phyloP scores from a whole-genome alignment of 2,329 filamentous ascomycete genomes.

The Alternaria gansuensis region DNA sequence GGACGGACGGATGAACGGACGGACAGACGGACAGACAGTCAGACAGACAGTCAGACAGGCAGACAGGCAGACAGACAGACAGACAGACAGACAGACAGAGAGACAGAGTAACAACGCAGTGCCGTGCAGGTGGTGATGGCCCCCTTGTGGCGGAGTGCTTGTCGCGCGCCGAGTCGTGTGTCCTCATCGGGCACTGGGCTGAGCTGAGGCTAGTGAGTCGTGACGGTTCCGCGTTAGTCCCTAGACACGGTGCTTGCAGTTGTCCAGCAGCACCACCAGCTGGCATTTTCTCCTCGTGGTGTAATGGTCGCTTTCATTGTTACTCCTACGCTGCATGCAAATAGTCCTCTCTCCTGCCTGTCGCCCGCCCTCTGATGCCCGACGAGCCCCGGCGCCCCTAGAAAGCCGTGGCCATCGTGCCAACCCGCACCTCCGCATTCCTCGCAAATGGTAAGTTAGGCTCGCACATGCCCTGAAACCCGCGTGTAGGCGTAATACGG shows the following conservation, averaged over 20 bases:
- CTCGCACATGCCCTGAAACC: neutral
- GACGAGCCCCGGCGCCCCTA: constrained; percentile 21
- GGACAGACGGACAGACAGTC: no score
- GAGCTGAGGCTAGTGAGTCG: constrained; percentile 8
- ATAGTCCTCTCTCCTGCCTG: constrained; percentile 13
- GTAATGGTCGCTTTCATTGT: constrained; percentile 22
- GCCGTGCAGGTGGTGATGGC: neutral
- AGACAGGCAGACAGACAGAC: no score
- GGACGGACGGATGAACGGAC: neutral
- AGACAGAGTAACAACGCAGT: neutral
- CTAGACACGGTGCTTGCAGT: constrained; percentile 12
- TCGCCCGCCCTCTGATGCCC: constrained; percentile 25
- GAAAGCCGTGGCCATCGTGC: constrained; percentile 32
- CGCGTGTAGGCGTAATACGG: neutral
- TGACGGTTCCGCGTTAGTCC: constrained; percentile 11
- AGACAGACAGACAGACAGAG: neutral
- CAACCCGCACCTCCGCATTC: constrained; percentile 29
- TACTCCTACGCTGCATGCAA: constrained; percentile 18
- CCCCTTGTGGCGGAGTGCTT: constrained; percentile 9
- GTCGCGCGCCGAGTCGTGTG: constrained; percentile 15
- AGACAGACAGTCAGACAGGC: neutral
- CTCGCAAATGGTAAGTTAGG: constrained; percentile 37
- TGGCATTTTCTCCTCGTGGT: constrained; percentile 16
- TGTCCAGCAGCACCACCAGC: constrained; percentile 13
- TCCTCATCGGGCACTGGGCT: constrained; percentile 8